These are phyloP conservation scores for Alternaria triticimaculans DNA, from an alignment of 2,329 filamentous ascomycete species.

Conservation along the genomic window DNA sequence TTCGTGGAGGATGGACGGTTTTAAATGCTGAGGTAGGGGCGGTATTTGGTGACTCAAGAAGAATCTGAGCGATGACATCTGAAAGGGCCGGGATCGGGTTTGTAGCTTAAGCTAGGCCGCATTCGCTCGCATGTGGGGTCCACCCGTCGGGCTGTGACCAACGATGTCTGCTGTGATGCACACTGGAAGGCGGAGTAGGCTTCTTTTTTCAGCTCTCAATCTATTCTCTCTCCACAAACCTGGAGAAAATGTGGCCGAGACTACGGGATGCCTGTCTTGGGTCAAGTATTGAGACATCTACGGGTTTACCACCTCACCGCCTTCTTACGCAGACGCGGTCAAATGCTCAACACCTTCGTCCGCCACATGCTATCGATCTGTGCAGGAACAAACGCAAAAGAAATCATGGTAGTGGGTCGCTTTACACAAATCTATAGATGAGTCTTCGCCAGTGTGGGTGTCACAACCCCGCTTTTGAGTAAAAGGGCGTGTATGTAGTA, in stretches of 20 bases:
- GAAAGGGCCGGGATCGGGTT: too few relatives aligned
- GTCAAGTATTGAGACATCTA: too few relatives aligned
- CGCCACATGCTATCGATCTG: neutral
- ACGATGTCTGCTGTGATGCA: constrained; percentile 10
- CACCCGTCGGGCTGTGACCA: constrained; percentile 8
- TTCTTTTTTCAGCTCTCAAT: too few relatives aligned
- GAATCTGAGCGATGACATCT: constrained; percentile 41
- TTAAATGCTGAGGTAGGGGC: too few relatives aligned
- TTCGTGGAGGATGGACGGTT: constrained; percentile 21
- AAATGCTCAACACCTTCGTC: neutral
- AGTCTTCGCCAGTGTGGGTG: neutral
- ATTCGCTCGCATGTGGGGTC: constrained; percentile 17
- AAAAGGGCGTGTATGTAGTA: neutral
- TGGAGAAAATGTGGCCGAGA: too few relatives aligned
- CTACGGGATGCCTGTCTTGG: too few relatives aligned
- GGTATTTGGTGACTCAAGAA: constrained; percentile 48
- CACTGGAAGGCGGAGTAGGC: too few relatives aligned
- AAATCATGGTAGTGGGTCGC: neutral
- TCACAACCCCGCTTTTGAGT: neutral
- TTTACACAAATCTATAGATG: neutral
- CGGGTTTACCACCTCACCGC: too few relatives aligned
- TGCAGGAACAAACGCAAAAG: neutral
- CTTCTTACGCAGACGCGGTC: neutral
- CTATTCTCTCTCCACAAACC: constrained; percentile 14
- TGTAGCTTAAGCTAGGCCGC: too few relatives aligned